A percentile compares a stretch with the other conserved stretches of the same genome.
Conservation (phyloP, 768 basidiomycete genomes). For the Panellus pusillus region DNA sequence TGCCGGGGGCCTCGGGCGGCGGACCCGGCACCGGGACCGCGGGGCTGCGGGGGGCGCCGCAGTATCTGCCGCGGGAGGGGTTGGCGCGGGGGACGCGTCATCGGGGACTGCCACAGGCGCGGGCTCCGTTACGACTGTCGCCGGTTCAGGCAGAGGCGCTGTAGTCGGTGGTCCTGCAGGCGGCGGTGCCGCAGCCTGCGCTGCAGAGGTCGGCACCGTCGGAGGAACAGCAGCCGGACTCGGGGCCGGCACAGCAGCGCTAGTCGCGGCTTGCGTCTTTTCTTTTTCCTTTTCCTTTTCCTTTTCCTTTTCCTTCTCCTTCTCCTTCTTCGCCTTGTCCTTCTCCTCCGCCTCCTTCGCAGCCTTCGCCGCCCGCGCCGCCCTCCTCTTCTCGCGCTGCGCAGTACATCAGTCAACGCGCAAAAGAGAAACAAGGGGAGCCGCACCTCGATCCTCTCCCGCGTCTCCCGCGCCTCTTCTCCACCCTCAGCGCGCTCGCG, state of each 20-base stretch:
- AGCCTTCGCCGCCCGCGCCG: conserved; percentile 57
- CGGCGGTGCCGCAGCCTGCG: background rate
- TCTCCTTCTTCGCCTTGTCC: conserved; percentile 58
- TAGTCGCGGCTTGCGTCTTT: conserved; percentile 27
- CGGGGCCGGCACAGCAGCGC: background rate
- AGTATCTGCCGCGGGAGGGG: no score
- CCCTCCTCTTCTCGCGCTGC: conserved; percentile 50
- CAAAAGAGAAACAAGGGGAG: background rate
- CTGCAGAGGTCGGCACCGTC: background rate
- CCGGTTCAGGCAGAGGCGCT: background rate
- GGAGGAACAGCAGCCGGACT: background rate
- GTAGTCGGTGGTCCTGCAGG: background rate
- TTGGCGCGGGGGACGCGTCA: no score
- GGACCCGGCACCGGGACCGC: background rate
- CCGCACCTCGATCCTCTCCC: conserved; percentile 67
- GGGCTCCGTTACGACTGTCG: no score
- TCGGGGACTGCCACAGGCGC: background rate
- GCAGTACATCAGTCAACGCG: conserved; percentile 16
- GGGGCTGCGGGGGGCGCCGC: no score
- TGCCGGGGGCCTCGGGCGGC: background rate
- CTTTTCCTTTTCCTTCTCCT: conserved; percentile 65
- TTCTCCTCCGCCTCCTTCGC: conserved; percentile 63
- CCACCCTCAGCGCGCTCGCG: conserved; percentile 68
- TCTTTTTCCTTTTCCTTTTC: conserved; percentile 54
- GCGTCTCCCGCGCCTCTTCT: conserved; percentile 71